Percentiles rank a stretch among this genome's conserved stretches.
Conservation (phyloP, 2,329 filamentous ascomycete genomes). For the Pseudopyrenochaeta lycopersici region DNA sequence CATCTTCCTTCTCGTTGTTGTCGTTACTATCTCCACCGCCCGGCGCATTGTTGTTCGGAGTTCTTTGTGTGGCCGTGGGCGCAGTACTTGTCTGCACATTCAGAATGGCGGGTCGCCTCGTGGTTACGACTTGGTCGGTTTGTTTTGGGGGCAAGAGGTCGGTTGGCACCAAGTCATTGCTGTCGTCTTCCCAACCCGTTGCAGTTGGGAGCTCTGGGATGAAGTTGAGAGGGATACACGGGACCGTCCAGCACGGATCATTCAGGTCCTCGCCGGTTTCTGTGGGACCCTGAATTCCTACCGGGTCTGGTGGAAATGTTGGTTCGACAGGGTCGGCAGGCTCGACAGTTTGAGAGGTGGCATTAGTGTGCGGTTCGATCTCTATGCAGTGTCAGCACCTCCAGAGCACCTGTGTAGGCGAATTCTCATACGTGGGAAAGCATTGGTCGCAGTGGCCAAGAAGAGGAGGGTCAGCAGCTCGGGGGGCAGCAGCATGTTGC, state of each 20-base stretch:
- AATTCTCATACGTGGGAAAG: constrained; percentile 17
- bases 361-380: constrained; percentile 4
- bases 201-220: constrained; percentile 14
- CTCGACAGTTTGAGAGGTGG: constrained; percentile 1
- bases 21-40: background rate
- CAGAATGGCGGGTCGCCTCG: constrained; percentile 25
- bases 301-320: background rate
- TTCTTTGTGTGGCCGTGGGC: background rate
- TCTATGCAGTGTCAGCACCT: constrained; percentile 7
- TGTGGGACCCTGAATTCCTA: background rate
- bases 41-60: background rate
- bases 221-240: constrained; percentile 1
- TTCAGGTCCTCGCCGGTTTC: background rate
- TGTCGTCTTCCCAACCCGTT: constrained; percentile 23
- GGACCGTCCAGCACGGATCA: background rate
- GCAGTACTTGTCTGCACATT: constrained; percentile 20
- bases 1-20: background rate
- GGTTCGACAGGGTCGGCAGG: background rate
- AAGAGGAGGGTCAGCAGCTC: constrained; percentile 25
- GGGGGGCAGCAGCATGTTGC: constrained; percentile 17
- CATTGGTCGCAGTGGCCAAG: constrained; percentile 11
- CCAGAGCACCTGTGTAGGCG: background rate
- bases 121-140: constrained; percentile 16
- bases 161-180: background rate
- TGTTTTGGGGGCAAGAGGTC: constrained; percentile 5